Base-by-base conservation (phyloP, 176 grass and related monocot species). In the Hsuehochloa calcarea region DNA sequence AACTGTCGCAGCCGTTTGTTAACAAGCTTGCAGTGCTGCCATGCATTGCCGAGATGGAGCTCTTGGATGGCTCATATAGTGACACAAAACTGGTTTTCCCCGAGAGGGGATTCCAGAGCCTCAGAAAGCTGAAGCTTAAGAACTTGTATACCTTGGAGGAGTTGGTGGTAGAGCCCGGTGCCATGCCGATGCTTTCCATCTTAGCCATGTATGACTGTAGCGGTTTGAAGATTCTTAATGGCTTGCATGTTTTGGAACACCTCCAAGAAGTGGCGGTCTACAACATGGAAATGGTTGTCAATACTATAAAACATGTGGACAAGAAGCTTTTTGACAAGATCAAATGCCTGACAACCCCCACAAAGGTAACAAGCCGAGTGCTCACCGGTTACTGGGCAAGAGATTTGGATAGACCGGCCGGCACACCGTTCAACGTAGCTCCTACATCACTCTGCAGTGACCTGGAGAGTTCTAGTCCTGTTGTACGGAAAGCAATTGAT, bases 61-160 rank as follows among this genome's bases (percentile, higher is more conserved):
- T 89, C 25, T 79, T 56, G 19, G 72, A 79, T 66, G 66, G 27
- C 19, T 84, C 71, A 20, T 93, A 85, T 70, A 87, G 10, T 63
- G 91, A 84, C 1, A 81, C 68, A 68, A 47, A 20, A 31, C 45
- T 93, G 72, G 58, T 82, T 56, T 93, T 89, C 27, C 58, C 79
- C 23, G 65, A 58, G 8, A 65, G 14, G 23, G 88, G 91, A 47
- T 93, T 93, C 58, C 91, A 55, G 17, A 83, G 70, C 45, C 85
- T 93, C 8, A 61, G 44, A 39, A 86, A 80, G 16, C 25, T 93
- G 85, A 90, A 90, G 69, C 63, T 90, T 51, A 74, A 63, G 73
- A 90, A 90, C 29, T 45, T 93, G 56, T 82, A 77, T 61, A 88
- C 35, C 50, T 74, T 93, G 62, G 77, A 93, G 64, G 82, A 73